Conservation (phyloP, 202 grass and related monocot species). For the Setaria italica region DNA sequence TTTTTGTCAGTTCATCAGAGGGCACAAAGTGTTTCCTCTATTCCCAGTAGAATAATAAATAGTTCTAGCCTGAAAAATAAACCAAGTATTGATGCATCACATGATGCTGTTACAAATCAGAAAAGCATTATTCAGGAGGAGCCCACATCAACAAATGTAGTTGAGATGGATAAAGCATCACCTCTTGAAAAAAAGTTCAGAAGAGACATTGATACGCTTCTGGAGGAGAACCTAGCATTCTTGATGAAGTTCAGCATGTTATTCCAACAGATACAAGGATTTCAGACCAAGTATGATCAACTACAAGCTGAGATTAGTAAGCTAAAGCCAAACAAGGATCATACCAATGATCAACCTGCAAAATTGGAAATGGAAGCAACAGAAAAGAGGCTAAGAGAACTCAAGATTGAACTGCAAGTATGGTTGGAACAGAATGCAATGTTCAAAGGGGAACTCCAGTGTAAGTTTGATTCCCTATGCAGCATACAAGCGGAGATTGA, state of each 20-base stretch:
- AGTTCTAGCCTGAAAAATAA: slow-evolving; percentile 32
- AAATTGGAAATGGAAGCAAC: slow-evolving; percentile 29
- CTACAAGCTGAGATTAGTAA: slow-evolving; percentile 50
- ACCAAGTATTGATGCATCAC: slow-evolving; percentile 35
- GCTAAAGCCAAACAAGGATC: slow-evolving; percentile 38
- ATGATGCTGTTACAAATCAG: slow-evolving; percentile 14
- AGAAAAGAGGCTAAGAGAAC: slow-evolving; percentile 60
- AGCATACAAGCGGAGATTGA: slow-evolving; percentile 66
- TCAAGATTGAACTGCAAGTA: slow-evolving; percentile 80
- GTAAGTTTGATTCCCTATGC: slow-evolving; percentile 64
- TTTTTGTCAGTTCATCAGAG: slow-evolving; percentile 50
- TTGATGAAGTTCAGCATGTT: slow-evolving; percentile 79
- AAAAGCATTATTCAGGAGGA: slow-evolving; percentile 39
- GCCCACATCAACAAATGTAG: slow-evolving; percentile 23
- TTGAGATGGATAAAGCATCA: slow-evolving; percentile 35
- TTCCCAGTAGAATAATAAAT: slow-evolving; percentile 26
- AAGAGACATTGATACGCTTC: slow-evolving; percentile 64
- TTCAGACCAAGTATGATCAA: slow-evolving; percentile 62
- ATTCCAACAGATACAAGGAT: slow-evolving; percentile 74
- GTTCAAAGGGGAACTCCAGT: slow-evolving; percentile 76
- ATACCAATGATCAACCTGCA: slow-evolving; percentile 5
- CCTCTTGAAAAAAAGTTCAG: slow-evolving; percentile 82
- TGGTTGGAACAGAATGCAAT: slow-evolving; percentile 87
- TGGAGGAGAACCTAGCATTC: slow-evolving; percentile 86
- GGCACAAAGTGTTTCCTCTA: slow-evolving; percentile 39